Conservation (phyloP, 2,329 filamentous ascomycete species). For the Cylindrodendrum hubeiense region DNA sequence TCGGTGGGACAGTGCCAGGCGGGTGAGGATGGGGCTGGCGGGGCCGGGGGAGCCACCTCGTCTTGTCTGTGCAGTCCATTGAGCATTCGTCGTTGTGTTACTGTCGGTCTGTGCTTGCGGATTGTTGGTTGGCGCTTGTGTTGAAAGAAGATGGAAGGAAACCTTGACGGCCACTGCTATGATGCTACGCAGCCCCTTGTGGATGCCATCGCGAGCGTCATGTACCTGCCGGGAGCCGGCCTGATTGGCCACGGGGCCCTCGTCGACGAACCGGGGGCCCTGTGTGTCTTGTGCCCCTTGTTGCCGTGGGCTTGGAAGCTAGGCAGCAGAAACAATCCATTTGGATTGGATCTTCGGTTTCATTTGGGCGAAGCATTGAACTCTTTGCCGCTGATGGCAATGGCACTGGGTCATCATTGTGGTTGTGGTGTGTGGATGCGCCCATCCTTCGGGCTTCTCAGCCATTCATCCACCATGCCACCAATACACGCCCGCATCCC, state of each 20-base stretch:
- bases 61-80: not conserved
- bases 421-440: slow-evolving; percentile 17
- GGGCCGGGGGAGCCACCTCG: not conserved
- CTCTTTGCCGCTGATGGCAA: not conserved
- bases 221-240: not conserved
- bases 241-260: not conserved
- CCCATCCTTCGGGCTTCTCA: slow-evolving; percentile 12
- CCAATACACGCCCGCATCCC: not conserved
- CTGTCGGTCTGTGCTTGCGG: slow-evolving; percentile 15
- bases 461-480: not conserved
- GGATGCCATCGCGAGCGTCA: not conserved
- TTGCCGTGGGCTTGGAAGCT: not conserved
- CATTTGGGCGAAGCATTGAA: slow-evolving; percentile 1
- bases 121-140: slow-evolving; percentile 5
- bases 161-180: slow-evolving; percentile 6
- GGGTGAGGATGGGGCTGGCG: slow-evolving; percentile 19
- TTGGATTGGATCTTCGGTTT: slow-evolving; percentile 11
- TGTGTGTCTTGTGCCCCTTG: not conserved
- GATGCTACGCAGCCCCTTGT: slow-evolving; percentile 1
- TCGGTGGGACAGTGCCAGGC: slow-evolving; percentile 12
- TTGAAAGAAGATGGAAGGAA: slow-evolving; percentile 15
- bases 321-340: slow-evolving; percentile 34
- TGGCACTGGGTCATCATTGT: not conserved
- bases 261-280: not conserved
- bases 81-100: not conserved